Conservation (phyloP, 2,329 filamentous ascomycete species). For the Calycina herbarum region DNA sequence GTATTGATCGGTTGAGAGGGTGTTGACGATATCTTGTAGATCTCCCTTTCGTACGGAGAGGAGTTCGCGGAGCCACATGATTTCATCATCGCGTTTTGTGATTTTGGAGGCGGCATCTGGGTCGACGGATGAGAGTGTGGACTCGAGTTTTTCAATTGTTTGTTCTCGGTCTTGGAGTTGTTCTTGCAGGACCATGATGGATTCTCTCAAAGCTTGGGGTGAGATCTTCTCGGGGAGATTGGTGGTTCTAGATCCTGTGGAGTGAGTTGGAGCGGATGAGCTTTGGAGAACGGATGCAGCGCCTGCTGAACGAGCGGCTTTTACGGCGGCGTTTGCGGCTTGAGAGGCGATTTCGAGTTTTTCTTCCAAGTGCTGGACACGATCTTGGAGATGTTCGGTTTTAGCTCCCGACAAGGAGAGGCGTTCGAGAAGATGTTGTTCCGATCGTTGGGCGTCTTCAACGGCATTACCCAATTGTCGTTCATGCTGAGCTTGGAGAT, state of each 20-base stretch:
- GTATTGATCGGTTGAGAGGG: slow-evolving; percentile 72
- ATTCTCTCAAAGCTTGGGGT: slow-evolving; percentile 90
- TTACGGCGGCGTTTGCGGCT: slow-evolving; percentile 60
- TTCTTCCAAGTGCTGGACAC: slow-evolving; percentile 81
- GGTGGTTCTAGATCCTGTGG: slow-evolving; percentile 42
- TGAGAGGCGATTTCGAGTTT: slow-evolving; percentile 86
- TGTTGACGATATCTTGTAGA: slow-evolving; percentile 84
- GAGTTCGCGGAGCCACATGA: slow-evolving; percentile 90
- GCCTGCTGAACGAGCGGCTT: slow-evolving; percentile 36
- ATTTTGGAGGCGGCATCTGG: slow-evolving; percentile 79
- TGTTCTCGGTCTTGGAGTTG: slow-evolving; percentile 93
- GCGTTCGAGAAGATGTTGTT: slow-evolving; percentile 77
- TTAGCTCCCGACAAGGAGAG: slow-evolving; percentile 82
- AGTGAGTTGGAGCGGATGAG: slow-evolving; percentile 25
- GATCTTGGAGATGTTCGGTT: slow-evolving; percentile 82
- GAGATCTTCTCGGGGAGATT: slow-evolving; percentile 82
- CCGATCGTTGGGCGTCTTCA: slow-evolving; percentile 80
- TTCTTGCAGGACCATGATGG: slow-evolving; percentile 93
- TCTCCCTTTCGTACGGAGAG: slow-evolving; percentile 88
- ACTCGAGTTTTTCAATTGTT: slow-evolving; percentile 83
- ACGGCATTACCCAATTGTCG: slow-evolving; percentile 69
- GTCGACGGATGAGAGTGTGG: slow-evolving; percentile 66
- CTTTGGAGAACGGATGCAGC: slow-evolving; percentile 10
- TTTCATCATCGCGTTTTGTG: slow-evolving; percentile 90
- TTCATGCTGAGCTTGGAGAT: slow-evolving; percentile 73